phyloP scores from a whole-genome alignment of 495 filamentous ascomycete genomes.

The Gamarada debralockiae region DNA sequence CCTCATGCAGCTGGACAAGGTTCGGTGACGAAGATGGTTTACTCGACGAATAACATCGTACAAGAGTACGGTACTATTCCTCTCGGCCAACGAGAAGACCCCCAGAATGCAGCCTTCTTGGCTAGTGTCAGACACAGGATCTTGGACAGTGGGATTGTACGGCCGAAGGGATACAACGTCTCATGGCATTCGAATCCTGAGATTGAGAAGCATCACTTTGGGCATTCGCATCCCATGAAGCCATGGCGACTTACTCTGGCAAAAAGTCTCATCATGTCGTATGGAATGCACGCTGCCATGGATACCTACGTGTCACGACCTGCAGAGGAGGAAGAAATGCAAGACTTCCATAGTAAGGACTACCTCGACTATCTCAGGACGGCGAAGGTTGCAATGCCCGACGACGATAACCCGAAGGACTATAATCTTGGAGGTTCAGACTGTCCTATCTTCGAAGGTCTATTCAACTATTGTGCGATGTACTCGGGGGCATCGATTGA shows the following conservation, averaged over 20 bases:
- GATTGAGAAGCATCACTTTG: constrained; percentile 95
- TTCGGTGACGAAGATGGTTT: constrained; percentile 13
- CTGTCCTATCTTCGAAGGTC: constrained; percentile 93
- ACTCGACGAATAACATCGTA: constrained; percentile 43
- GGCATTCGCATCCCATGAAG: constrained; percentile 95
- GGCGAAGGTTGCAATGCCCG: constrained; percentile 34
- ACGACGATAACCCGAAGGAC: constrained; percentile 30
- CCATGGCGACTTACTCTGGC: constrained; percentile 95
- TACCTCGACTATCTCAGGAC: constrained; percentile 83
- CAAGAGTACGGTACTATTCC: constrained; percentile 65
- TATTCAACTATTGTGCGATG: constrained; percentile 92
- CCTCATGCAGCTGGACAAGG: neutral
- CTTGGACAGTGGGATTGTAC: constrained; percentile 67
- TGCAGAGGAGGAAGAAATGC: constrained; percentile 84
- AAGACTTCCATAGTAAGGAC: constrained; percentile 79
- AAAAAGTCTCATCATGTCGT: constrained; percentile 87
- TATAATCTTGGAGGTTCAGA: constrained; percentile 81
- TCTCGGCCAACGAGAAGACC: constrained; percentile 46
- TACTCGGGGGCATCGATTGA: constrained; percentile 88
- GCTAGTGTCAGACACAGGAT: constrained; percentile 63
- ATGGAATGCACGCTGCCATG: constrained; percentile 95
- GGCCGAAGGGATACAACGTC: constrained; percentile 81
- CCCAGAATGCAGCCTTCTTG: constrained; percentile 57
- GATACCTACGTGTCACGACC: constrained; percentile 79
- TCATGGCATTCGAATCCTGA: constrained; percentile 96